These are phyloP conservation scores for Calonectria pteridis DNA, from an alignment of 2,329 filamentous ascomycete genomes.

Conservation along the genomic window DNA sequence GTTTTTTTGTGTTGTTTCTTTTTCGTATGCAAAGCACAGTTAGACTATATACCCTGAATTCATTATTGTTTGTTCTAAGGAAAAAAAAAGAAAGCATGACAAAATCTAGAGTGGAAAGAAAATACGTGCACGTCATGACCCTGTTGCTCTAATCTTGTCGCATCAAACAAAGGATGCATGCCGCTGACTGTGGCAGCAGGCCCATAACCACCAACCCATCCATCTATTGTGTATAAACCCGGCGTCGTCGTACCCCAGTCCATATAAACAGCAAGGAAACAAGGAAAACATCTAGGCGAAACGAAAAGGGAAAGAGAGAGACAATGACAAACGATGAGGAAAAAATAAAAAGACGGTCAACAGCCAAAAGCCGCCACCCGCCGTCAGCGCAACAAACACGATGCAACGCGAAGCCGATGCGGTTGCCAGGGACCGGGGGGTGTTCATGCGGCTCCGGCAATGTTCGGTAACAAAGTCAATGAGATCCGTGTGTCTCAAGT, in stretches of 20 bases:
- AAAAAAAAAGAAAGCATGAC: neutral
- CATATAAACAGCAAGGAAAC: slow-evolving; percentile 8
- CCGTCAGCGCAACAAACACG: neutral
- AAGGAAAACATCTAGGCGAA: slow-evolving; percentile 2
- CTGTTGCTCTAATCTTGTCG: slow-evolving; percentile 23
- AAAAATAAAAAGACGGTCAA: slow-evolving; percentile 1
- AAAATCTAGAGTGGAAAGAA: neutral
- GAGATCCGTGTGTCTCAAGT: slow-evolving; percentile 33
- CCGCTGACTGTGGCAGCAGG: slow-evolving; percentile 27
- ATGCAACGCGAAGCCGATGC: slow-evolving; percentile 11
- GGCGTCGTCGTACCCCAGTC: slow-evolving; percentile 23
- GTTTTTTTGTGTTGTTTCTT: slow-evolving; percentile 15
- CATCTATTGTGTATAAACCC: slow-evolving; percentile 22
- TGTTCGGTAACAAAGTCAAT: slow-evolving; percentile 39
- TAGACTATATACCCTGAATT: slow-evolving; percentile 42
- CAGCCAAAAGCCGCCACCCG: neutral
- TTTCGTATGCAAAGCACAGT: slow-evolving; percentile 33
- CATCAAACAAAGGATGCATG: slow-evolving; percentile 27
- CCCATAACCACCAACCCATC: slow-evolving; percentile 9
- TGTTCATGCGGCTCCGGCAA: slow-evolving; percentile 39
- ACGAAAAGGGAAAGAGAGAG: neutral
- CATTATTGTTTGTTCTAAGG: slow-evolving; percentile 1
- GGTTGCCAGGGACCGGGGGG: slow-evolving; percentile 33
- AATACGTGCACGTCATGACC: slow-evolving; percentile 23
- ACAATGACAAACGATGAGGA: neutral